These are phyloP conservation scores for Clonostachys sp. DNA, from an alignment of 2,329 filamentous ascomycete genomes.

Conservation along the genomic window DNA sequence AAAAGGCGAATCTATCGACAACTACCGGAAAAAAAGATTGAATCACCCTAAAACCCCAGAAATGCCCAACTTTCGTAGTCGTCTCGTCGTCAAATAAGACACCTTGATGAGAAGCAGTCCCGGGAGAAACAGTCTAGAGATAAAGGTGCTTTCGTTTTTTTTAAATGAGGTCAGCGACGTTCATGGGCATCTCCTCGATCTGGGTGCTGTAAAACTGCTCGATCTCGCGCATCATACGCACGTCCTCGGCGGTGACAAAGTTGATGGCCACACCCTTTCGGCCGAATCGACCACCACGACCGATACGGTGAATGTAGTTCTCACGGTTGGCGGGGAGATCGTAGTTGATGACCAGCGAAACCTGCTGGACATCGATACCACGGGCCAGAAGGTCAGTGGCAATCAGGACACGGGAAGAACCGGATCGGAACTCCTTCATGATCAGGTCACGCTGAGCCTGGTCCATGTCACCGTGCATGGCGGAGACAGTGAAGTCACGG, in stretches of 20 bases:
- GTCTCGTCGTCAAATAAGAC: not conserved
- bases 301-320: constrained; percentile 99
- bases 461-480: constrained; percentile 99
- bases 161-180: constrained; percentile 74
- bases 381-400: constrained; percentile 96
- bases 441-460: constrained; percentile 96
- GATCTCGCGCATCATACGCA: constrained; percentile 99
- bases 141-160: constrained; percentile 10
- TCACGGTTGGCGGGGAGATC: constrained; percentile 97
- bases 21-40: constrained; percentile 13
- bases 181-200: constrained; percentile 99
- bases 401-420: constrained; percentile 96
- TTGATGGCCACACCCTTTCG: constrained; percentile 99
- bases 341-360: constrained; percentile 99
- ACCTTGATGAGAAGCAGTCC: not conserved
- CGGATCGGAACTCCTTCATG: constrained; percentile 99
- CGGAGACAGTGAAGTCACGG: constrained; percentile 98
- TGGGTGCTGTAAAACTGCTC: constrained; percentile 99
- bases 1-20: constrained; percentile 27
- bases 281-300: constrained; percentile 98
- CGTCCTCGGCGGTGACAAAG: constrained; percentile 98
- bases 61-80: not conserved
- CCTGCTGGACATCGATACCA: constrained; percentile 99
- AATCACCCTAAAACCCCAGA: not conserved
- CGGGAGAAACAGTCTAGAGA: not conserved